Percentiles rank a stretch among this genome's conserved stretches.
Evolutionary conservation across 2,329 filamentous ascomycete species (phyloP).

Genomic region (Fusarium pseudoanthophilum): DNA sequence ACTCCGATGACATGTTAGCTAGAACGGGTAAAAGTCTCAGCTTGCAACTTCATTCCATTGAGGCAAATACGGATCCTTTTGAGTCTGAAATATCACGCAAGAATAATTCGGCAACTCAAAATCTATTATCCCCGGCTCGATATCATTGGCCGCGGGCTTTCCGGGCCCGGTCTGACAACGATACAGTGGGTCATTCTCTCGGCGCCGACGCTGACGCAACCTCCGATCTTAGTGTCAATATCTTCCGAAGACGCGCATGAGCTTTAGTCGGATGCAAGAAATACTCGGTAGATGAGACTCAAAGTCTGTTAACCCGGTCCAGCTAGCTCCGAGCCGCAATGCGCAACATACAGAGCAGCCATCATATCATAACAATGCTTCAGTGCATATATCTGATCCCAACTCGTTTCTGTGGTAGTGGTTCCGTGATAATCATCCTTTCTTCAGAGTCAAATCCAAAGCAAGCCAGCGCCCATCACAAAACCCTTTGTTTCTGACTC

Average conservation of each 20-base stretch:
- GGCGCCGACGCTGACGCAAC: background rate
- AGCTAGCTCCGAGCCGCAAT: background rate
- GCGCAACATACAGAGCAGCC: background rate
- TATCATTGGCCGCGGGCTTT: background rate
- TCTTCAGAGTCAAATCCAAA: background rate
- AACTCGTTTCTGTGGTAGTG: background rate
- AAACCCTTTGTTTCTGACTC: background rate
- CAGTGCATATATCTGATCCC: background rate
- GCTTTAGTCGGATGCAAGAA: background rate
- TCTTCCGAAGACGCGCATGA: background rate
- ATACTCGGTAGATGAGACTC: background rate
- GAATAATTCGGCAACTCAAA: background rate
- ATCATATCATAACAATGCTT: background rate
- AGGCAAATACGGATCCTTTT: background rate
- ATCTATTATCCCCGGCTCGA: background rate
- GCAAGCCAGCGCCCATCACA: background rate
- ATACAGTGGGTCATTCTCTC: background rate
- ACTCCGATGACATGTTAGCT: fast-evolving
- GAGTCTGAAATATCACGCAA: background rate
- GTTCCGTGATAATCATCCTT: background rate
- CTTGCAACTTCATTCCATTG: background rate
- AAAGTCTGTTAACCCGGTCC: background rate
- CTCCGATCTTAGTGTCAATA: background rate
- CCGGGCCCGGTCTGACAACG: background rate
- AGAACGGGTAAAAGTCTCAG: no score